Base-by-base conservation (phyloP, 78 protist genomes). In the Bodo saltans region DNA sequence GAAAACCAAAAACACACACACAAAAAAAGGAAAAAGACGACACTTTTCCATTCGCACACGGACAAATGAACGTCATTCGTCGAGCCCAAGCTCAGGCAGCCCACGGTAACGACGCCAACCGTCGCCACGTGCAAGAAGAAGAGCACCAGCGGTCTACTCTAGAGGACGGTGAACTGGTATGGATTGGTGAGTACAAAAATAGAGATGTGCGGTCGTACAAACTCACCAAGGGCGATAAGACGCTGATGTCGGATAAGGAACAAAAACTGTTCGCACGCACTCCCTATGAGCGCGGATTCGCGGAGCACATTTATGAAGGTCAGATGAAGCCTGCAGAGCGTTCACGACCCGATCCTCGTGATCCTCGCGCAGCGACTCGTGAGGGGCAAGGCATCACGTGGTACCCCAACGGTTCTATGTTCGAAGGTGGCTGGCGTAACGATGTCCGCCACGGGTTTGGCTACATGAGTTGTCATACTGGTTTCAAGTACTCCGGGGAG, bases 401-500 rank as follows among this genome's bases (percentile, higher is more conserved):
- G 34, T 83, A 83, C 40, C 74, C 74, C 2, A 39, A 74, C 81
- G 90, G 90, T 28, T 78, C 71, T 37, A 28, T 79, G 42, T 87
- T 33, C 79, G 84, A 74, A 27, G 91, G 91, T 1, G 84, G 83
- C 25, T 88, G 86, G 82, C 3, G 41, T 8, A 42, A 2, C 52
- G 68, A 53, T 72, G 1, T 27, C 28, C 32, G 82, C 2, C 41
- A 69, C 73, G 90, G 85, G 25, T 25, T 67, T 3, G 81, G 81
- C 25, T 12, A 11, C 34, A 32, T 76, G 34, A 4, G 34, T 25
- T 1, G 35, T 28, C 25, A 37, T 2, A 47, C 17, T 8, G 74
- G 78, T 28, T n/a, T 11, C 84, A 41, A 21, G 33, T 90, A 81
- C 84, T 78, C 72, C 41, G 92, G 92, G 41, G 41, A 85, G 40